Evolutionary conservation across 495 filamentous ascomycete species (phyloP).

Genomic region (Daldinia loculata): DNA sequence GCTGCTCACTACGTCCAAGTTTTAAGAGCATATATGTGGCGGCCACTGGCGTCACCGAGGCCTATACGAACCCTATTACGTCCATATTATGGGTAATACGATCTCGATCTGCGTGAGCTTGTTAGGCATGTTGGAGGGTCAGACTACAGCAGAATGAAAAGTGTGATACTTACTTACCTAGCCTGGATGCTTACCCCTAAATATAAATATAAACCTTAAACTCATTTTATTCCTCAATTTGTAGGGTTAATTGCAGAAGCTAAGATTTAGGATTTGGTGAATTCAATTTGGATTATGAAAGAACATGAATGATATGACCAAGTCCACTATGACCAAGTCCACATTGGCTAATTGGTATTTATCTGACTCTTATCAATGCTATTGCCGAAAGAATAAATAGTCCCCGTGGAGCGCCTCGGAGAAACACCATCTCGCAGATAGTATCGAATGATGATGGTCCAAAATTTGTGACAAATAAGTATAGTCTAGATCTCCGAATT

Average conservation of each 20-base stretch:
- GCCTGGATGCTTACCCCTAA: background rate
- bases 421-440: slow-evolving; percentile 20
- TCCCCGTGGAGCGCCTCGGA: slow-evolving; percentile 30
- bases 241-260: background rate
- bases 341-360: background rate
- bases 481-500: background rate
- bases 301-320: background rate
- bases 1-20: slow-evolving; percentile 19
- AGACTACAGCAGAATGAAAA: background rate
- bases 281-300: background rate
- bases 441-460: slow-evolving; percentile 5
- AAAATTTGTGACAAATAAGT: background rate
- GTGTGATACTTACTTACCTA: background rate
- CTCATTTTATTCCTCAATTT: background rate
- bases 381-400: background rate
- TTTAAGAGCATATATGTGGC: slow-evolving; percentile 27
- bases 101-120: slow-evolving; percentile 30
- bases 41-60: slow-evolving; percentile 40
- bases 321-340: background rate
- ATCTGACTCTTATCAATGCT: slow-evolving; percentile 1
- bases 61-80: slow-evolving; percentile 27
- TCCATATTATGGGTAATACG: slow-evolving; percentile 13
- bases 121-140: background rate
- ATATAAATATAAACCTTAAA: background rate
- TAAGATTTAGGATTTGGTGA: background rate